phyloP scores from a whole-genome alignment of 257 asterid genomes.

The Lycium ferocissimum region DNA sequence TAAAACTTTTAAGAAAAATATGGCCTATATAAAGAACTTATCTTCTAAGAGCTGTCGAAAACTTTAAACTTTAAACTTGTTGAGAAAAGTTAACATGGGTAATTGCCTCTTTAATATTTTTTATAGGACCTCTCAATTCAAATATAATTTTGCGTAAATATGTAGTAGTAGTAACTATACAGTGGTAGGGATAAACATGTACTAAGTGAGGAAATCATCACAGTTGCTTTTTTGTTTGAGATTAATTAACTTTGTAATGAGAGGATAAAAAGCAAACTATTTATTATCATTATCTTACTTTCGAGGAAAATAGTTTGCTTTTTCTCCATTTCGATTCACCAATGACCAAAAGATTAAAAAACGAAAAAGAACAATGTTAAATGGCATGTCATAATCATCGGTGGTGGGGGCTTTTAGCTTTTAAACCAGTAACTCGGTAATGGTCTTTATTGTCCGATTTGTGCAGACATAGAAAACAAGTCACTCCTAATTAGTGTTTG shows the following conservation, averaged over 20 bases:
- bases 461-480: background rate
- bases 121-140: background rate
- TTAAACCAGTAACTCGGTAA: background rate
- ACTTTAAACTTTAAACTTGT: background rate
- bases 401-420: background rate
- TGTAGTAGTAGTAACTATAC: background rate
- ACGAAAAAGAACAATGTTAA: background rate
- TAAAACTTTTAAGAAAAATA: background rate
- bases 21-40: background rate
- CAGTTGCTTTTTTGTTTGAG: background rate
- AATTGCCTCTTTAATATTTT: background rate
- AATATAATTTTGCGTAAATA: background rate
- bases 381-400: background rate
- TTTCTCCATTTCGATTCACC: background rate
- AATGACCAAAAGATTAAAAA: background rate
- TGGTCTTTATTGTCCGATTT: background rate
- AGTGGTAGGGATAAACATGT: background rate
- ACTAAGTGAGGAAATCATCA: background rate
- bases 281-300: background rate
- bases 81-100: background rate
- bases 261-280: background rate
- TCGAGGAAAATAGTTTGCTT: background rate
- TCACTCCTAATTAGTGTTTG: background rate
- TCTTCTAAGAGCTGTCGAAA: background rate
- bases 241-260: background rate